These are phyloP conservation scores for Meyerozyma smithsonii DNA, from an alignment of 1,139 yeast species.

Conservation along the genomic window DNA sequence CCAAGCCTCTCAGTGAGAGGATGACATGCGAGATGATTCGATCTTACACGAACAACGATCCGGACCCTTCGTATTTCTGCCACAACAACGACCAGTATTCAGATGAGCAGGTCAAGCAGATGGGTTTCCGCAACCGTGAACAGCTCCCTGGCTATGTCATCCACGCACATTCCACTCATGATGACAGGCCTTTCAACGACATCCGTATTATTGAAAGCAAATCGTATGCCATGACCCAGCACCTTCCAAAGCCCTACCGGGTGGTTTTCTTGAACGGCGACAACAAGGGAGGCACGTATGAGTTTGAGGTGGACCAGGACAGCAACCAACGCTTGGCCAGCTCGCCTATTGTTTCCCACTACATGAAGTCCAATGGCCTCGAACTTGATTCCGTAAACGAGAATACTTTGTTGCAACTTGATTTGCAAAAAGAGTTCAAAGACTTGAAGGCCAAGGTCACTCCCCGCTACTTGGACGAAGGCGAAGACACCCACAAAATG, in stretches of 20 bases:
- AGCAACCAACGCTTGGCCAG: slow-evolving; percentile 11
- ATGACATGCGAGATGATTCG: slow-evolving; percentile 12
- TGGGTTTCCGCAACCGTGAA: slow-evolving; percentile 10
- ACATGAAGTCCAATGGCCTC: slow-evolving; percentile 8
- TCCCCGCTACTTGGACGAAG: slow-evolving; percentile 17
- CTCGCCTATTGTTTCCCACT: slow-evolving; percentile 10
- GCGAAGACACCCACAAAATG: slow-evolving; percentile 23
- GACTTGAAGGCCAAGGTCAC: slow-evolving; percentile 14
- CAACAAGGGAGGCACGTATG: slow-evolving; percentile 22
- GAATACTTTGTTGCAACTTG: slow-evolving; percentile 13
- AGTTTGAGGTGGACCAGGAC: slow-evolving; percentile 24
- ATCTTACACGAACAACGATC: slow-evolving; percentile 10
- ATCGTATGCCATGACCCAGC: slow-evolving; percentile 18
- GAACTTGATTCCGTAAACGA: slow-evolving; percentile 10
- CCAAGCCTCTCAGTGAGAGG: slow-evolving; percentile 7
- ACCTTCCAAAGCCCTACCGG: slow-evolving; percentile 24
- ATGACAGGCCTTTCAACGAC: slow-evolving; percentile 12
- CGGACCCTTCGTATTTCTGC: slow-evolving; percentile 16
- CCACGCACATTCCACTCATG: slow-evolving; percentile 18
- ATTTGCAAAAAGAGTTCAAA: slow-evolving; percentile 19
- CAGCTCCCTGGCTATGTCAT: slow-evolving; percentile 16
- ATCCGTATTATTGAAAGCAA: slow-evolving; percentile 14
- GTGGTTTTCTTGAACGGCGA: slow-evolving; percentile 25
- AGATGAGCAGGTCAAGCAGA: slow-evolving; percentile 7
- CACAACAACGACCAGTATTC: slow-evolving; percentile 5